Conservation (phyloP, 441 rosid genomes). For the Macaranga tanarius region DNA sequence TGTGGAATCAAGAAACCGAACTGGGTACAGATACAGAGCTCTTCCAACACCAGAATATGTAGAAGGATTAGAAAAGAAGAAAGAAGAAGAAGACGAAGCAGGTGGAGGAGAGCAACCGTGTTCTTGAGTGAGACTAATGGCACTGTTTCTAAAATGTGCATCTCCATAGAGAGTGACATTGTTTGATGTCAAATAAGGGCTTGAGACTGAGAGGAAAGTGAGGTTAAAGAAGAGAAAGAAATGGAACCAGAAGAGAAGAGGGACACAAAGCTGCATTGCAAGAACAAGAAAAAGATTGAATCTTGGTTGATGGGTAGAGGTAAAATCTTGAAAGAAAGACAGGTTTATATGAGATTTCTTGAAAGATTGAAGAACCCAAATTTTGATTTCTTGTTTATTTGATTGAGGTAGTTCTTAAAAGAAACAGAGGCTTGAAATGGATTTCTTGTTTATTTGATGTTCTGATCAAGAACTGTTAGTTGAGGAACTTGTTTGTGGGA, state of each 20-base stretch:
- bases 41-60: constrained; percentile 51
- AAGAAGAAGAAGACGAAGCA: constrained; percentile 28
- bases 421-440: not conserved
- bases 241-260: constrained; percentile 34
- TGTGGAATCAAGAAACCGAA: constrained; percentile 55
- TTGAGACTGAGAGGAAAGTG: constrained; percentile 35
- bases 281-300: constrained; percentile 3
- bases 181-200: constrained; percentile 31
- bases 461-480: not conserved
- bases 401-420: not conserved
- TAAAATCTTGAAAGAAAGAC: not conserved
- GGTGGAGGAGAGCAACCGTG: constrained; percentile 35
- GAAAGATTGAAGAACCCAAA: too few species aligned
- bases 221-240: constrained; percentile 33
- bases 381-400: too few species aligned
- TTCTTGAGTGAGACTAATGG: constrained; percentile 67
- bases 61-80: constrained; percentile 23
- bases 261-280: constrained; percentile 32
- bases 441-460: not conserved
- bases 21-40: constrained; percentile 55
- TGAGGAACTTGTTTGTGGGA: not conserved
- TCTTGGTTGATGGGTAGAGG: constrained; percentile 6
- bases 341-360: not conserved
- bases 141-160: constrained; percentile 48
- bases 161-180: constrained; percentile 71